A percentile compares a stretch with the other conserved stretches of the same genome.
These are phyloP conservation scores for Monosporozyma aerobia DNA, from an alignment of 805 yeast genomes.

Conservation along the genomic window DNA sequence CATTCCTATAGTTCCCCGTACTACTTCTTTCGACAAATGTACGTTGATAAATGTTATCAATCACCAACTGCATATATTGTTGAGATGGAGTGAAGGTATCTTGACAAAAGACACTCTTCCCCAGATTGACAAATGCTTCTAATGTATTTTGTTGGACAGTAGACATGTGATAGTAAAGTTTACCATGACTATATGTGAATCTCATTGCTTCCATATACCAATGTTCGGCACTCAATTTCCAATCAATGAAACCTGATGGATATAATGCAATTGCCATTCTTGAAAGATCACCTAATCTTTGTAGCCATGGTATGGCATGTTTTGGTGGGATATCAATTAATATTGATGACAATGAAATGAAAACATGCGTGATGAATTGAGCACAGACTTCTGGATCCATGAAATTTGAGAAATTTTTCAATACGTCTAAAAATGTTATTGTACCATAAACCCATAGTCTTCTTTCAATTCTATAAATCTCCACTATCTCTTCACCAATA, in stretches of 20 bases:
- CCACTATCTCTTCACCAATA: conserved; percentile 63
- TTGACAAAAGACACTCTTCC: conserved; percentile 68
- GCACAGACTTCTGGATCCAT: conserved; percentile 72
- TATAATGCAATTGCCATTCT: conserved; percentile 83
- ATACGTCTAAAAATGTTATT: conserved; percentile 67
- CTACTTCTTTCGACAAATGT: conserved; percentile 34
- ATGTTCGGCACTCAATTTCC: conserved; percentile 75
- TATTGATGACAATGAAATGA: conserved; percentile 40
- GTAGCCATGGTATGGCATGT: conserved; percentile 51
- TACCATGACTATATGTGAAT: conserved; percentile 74
- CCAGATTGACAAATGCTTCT: conserved; percentile 71
- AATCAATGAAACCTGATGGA: conserved; percentile 70
- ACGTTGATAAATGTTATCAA: conserved; percentile 61
- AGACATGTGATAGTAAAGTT: conserved; percentile 78
- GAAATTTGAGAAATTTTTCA: conserved; percentile 65
- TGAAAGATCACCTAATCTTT: conserved; percentile 75
- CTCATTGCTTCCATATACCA: conserved; percentile 74
- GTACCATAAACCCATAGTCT: conserved; percentile 83
- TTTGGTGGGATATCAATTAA: conserved; percentile 31
- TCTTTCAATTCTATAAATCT: conserved; percentile 67
- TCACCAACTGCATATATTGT: conserved; percentile 66
- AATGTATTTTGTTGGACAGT: conserved; percentile 66
- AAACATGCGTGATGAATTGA: conserved; percentile 65
- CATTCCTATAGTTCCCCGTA: conserved; percentile 21
- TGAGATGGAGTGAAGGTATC: conserved; percentile 81